These are phyloP conservation scores for Leucogyrophana mollusca DNA, from an alignment of 768 basidiomycete genomes.

Conservation along the genomic window DNA sequence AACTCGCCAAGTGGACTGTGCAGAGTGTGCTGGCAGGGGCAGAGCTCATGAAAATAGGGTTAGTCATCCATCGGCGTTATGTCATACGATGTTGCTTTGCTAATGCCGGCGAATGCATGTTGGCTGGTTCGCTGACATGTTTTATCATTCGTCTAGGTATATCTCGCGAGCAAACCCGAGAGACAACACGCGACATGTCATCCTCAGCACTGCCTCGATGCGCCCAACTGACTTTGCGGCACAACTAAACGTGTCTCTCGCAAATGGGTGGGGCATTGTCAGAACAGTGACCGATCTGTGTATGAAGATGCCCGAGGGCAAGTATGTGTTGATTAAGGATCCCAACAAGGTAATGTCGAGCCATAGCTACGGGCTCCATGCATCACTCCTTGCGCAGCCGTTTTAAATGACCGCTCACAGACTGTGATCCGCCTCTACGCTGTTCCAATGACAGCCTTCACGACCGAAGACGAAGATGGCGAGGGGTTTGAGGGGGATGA, in stretches of 20 bases:
- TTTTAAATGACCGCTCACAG: conserved; percentile 45
- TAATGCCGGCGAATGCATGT: conserved; percentile 9
- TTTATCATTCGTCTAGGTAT: conserved; percentile 55
- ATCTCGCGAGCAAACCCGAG: conserved; percentile 93
- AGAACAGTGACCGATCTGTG: conserved; percentile 91
- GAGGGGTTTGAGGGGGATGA: conserved; percentile 42
- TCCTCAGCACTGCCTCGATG: conserved; percentile 92
- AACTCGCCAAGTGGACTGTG: conserved; percentile 96
- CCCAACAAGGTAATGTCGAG: conserved; percentile 79
- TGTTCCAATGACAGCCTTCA: conserved; percentile 87
- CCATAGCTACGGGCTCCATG: neutral
- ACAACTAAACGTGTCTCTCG: conserved; percentile 92
- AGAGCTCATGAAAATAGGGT: conserved; percentile 97
- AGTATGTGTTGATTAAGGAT: conserved; percentile 96
- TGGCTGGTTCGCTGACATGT: conserved; percentile 6
- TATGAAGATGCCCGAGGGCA: conserved; percentile 97
- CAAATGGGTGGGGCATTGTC: conserved; percentile 99
- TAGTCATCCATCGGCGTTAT: conserved; percentile 26
- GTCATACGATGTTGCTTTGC: neutral
- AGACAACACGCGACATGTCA: conserved; percentile 94
- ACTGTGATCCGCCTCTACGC: conserved; percentile 92
- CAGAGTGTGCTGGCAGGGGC: conserved; percentile 95
- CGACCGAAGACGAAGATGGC: conserved; percentile 73
- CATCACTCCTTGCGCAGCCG: no score
- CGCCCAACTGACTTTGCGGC: conserved; percentile 92